Conservation (phyloP, 225 moss, liverwort and hornwort genomes). For the Antitrichia curtipendula region DNA sequence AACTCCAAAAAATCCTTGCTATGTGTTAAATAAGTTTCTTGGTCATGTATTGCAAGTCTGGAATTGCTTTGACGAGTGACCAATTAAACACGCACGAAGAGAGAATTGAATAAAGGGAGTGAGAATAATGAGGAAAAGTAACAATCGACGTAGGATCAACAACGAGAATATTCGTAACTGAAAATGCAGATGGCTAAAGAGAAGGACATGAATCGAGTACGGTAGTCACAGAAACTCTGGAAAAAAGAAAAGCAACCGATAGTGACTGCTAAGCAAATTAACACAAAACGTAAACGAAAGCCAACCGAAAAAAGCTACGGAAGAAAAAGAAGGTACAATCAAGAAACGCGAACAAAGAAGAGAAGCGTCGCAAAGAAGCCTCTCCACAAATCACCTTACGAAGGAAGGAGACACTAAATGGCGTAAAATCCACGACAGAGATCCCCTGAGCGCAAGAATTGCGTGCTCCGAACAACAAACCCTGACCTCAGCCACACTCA, state of each 20-base stretch:
- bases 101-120: not conserved
- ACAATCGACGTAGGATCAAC: not conserved
- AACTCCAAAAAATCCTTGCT: not conserved
- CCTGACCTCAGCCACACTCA: not conserved
- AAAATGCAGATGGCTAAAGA: not conserved
- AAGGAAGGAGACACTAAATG: not conserved
- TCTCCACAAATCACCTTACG: not conserved
- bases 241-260: not conserved
- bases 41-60: not conserved
- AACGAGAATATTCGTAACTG: not conserved
- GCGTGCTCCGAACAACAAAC: constrained; percentile 14
- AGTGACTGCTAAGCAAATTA: not conserved
- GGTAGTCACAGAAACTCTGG: not conserved
- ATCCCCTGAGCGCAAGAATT: constrained; percentile 5
- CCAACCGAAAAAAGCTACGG: not conserved
- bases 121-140: not conserved
- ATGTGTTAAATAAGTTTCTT: not conserved
- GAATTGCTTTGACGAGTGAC: not conserved
- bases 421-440: not conserved
- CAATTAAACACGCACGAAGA: not conserved
- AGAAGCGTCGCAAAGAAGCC: not conserved
- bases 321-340: not conserved
- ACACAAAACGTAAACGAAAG: not conserved
- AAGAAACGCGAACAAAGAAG: constrained; percentile 20
- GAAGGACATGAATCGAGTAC: not conserved